Evolutionary conservation across 2,329 filamentous ascomycete genomes (phyloP), one percentile per base, ranked within the genome.

Genomic region (Sporothrix pallida): DNA sequence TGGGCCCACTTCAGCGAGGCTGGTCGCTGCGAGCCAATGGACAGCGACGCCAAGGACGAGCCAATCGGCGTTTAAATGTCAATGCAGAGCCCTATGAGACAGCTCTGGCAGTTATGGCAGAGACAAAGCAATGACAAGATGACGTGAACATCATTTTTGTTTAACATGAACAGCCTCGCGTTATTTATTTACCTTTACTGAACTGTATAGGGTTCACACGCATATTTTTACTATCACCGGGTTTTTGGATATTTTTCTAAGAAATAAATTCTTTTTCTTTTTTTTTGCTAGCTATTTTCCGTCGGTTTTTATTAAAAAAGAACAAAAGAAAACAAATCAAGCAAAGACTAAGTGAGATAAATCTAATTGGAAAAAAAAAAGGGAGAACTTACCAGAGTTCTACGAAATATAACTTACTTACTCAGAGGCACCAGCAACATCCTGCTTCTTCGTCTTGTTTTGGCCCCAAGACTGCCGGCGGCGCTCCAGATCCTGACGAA

Each of bases 401-500:
- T 56, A 20, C 15, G 17, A 37, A 37, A 23, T 52, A 37, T 6
- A 31, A 37, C 65, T 52, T 37, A 42, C 31, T 42, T 20, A 50
- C 8, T 8, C 65, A 52, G 23, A 31, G 31, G 46, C 13, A 17
- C 26, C 46, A 68, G 2, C 46, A 10, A 20, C 37, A 31, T 37
- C 2, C 4, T 13, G 42, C 7, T 37, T 46, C 65, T 31, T 42
- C 23, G 26, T 15, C n/a, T 65, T 31, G 48, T 13, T 67, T 4
- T 69, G 31, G 31, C 31, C 37, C 74, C 73, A 75, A 0, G 50
- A 9, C 69, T 74, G 48, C 15, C 70, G 20, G 15, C 72, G 73
- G 17, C 23, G 46, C 56, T 75, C 74, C n/a, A 74, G 44, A n/a
- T 75, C 72, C 26, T 73, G 26, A 3, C 72, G 74, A 2, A 76